Evolutionary conservation across 805 yeast species (phyloP).

Genomic region (Cyberlindnera samutprakarnensis): DNA sequence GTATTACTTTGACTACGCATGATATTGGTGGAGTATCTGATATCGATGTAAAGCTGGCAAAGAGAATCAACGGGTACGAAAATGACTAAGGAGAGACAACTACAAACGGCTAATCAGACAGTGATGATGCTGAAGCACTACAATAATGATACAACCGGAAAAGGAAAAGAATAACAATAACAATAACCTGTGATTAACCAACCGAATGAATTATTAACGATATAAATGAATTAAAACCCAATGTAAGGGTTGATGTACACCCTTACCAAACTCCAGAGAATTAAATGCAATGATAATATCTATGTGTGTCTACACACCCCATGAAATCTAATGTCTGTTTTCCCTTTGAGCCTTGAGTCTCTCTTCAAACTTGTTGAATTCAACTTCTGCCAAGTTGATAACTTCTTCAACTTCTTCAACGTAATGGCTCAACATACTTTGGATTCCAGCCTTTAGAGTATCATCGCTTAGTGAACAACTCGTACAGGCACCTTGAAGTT

Average conservation of each 20-base stretch:
- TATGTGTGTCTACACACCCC: too few relatives aligned
- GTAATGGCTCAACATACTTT: conserved; percentile 94
- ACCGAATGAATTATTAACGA: too few relatives aligned
- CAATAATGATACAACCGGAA: not conserved
- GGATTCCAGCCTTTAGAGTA: conserved; percentile 92
- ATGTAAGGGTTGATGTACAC: not conserved
- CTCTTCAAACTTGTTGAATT: conserved; percentile 23
- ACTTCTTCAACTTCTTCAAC: conserved; percentile 92
- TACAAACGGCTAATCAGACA: too few relatives aligned
- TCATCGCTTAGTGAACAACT: conserved; percentile 87
- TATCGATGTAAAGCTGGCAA: conserved; percentile 53
- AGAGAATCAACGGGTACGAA: conserved; percentile 33
- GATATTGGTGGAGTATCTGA: conserved; percentile 49
- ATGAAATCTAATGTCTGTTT: conserved; percentile 5
- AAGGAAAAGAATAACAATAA: not conserved
- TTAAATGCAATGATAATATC: too few relatives aligned
- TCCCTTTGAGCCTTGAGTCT: conserved; percentile 16
- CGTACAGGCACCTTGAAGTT: conserved; percentile 93
- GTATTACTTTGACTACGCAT: conserved; percentile 53
- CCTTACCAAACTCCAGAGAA: too few relatives aligned
- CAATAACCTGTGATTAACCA: too few relatives aligned
- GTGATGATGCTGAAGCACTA: too few relatives aligned
- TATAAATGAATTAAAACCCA: not conserved
- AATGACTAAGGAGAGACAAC: too few relatives aligned
- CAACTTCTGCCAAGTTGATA: conserved; percentile 26